A percentile compares a stretch with the other conserved stretches of the same genome.
These are phyloP conservation scores for Mortierella sp. DNA, from an alignment of 371 early-diverging fungal species.

Conservation along the genomic window DNA sequence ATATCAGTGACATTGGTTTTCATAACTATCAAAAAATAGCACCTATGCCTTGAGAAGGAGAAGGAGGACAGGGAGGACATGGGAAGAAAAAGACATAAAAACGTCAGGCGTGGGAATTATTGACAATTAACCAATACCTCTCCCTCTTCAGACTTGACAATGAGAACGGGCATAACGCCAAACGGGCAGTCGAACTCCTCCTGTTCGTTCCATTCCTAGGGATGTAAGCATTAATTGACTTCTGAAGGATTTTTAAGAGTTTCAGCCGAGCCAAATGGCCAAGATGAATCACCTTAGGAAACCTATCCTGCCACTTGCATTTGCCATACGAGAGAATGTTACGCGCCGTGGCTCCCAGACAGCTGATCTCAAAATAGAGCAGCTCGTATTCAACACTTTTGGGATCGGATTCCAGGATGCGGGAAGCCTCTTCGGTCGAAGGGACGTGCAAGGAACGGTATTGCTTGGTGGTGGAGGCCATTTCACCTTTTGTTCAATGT, in stretches of 20 bases:
- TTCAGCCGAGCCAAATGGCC: no score
- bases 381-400: slow-evolving; percentile 3
- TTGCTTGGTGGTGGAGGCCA: not conserved
- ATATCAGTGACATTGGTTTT: no score
- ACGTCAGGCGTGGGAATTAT: not conserved
- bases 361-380: slow-evolving; percentile 10
- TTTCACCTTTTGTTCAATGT: no score
- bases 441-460: slow-evolving; percentile 8
- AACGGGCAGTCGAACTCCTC: slow-evolving; percentile 6
- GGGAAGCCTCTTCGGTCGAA: slow-evolving; percentile 4
- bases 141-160: slow-evolving; percentile 1
- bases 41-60: not conserved
- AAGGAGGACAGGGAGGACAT: not conserved
- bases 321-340: slow-evolving; percentile 6
- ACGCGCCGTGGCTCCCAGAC: slow-evolving; percentile 6
- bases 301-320: not conserved
- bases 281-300: not conserved
- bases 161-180: slow-evolving; percentile 17
- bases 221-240: no score
- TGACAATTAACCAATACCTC: no score
- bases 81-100: not conserved
- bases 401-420: slow-evolving; percentile 3
- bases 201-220: not conserved
- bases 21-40: not conserved
- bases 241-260: no score